phyloP scores from a whole-genome alignment of 139 green algal genomes.

The Klebsormidium nitens region DNA sequence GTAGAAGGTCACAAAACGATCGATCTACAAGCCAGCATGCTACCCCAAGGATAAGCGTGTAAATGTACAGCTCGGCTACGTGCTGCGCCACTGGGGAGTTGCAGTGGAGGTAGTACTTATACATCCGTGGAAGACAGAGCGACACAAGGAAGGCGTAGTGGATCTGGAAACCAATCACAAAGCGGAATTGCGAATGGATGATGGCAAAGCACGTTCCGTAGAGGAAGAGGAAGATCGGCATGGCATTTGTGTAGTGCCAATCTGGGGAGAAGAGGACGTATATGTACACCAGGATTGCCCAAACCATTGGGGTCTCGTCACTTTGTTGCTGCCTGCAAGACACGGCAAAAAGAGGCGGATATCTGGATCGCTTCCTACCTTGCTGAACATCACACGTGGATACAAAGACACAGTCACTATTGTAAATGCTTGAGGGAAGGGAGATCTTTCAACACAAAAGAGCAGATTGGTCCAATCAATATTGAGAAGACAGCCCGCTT shows the following conservation, averaged over 20 bases:
- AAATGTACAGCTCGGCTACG: background rate
- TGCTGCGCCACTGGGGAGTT: background rate
- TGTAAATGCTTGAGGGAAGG: too few relatives aligned
- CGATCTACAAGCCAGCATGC: background rate
- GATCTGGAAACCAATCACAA: conserved; percentile 3
- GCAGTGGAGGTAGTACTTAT: conserved; percentile 8
- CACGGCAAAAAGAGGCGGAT: background rate
- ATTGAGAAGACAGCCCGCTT: too few relatives aligned
- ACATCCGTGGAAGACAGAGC: background rate
- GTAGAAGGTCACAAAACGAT: background rate
- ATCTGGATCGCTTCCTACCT: too few relatives aligned
- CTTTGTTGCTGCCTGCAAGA: conserved; percentile 10
- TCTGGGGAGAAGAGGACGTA: conserved; percentile 11
- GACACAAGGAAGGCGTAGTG: background rate
- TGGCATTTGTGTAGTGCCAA: conserved; percentile 6
- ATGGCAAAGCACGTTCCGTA: conserved; percentile 6
- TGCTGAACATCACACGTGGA: too few relatives aligned
- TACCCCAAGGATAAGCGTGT: background rate
- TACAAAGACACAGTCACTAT: too few relatives aligned
- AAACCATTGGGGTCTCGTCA: conserved; percentile 12
- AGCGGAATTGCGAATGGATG: background rate
- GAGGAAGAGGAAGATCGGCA: conserved; percentile 6
- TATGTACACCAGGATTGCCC: conserved; percentile 1
- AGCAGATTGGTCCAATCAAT: too few relatives aligned
- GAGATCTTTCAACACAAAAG: too few relatives aligned